Conservation (phyloP, 129 eudicot genomes). For the Artemisia argyi region DNA sequence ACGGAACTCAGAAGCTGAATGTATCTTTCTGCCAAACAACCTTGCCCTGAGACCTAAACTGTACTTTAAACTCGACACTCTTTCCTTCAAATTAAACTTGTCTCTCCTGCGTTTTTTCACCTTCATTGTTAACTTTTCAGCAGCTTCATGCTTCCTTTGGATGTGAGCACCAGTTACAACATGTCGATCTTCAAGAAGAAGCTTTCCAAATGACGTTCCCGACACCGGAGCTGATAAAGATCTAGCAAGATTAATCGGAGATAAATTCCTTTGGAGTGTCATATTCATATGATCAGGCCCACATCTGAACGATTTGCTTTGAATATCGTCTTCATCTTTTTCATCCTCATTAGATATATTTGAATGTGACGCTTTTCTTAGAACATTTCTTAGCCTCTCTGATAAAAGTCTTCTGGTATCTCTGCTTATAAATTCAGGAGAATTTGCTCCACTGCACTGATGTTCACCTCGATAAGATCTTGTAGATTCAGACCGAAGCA, state of each 20-base stretch:
- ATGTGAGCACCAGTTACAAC: conserved; percentile 82
- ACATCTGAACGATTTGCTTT: conserved; percentile 53
- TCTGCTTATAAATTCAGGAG: conserved; percentile 76
- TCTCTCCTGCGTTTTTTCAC: conserved; percentile 74
- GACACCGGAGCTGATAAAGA: conserved; percentile 95
- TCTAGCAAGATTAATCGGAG: conserved; percentile 78
- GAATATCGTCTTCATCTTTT: conserved; percentile 39
- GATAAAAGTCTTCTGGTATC: conserved; percentile 70
- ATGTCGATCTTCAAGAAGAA: conserved; percentile 86
- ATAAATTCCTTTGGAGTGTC: conserved; percentile 36
- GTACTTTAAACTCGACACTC: conserved; percentile 69
- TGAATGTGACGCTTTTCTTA: conserved; percentile 50
- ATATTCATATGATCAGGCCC: conserved; percentile 36
- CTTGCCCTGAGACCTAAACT: conserved; percentile 59
- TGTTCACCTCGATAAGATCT: conserved; percentile 70
- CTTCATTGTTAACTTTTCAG: conserved; percentile 51
- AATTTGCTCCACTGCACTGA: conserved; percentile 50
- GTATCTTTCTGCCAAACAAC: conserved; percentile 71
- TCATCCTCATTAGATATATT: conserved; percentile 24
- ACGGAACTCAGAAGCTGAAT: conserved; percentile 44
- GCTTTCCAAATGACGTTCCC: conserved; percentile 90
- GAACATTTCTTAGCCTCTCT: conserved; percentile 75
- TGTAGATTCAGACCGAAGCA: conserved; percentile 79
- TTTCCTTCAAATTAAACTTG: conserved; percentile 71
- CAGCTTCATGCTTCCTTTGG: conserved; percentile 83